These are phyloP conservation scores for Schizosaccharomyces lindneri DNA, from an alignment of 805 yeast genomes.

Conservation along the genomic window DNA sequence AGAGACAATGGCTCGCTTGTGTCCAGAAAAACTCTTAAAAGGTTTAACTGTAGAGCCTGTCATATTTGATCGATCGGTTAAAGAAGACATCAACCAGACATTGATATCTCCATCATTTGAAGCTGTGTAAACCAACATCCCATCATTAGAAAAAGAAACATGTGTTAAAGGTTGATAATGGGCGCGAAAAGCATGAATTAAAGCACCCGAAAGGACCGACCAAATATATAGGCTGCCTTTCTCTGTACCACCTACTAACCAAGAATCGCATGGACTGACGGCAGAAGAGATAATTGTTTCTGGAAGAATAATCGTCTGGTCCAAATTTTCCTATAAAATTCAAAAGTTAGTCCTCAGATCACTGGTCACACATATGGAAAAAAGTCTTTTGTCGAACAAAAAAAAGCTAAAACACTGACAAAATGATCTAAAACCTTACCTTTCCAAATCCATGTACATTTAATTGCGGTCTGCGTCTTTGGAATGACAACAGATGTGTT, in stretches of 20 bases:
- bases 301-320: conserved; percentile 50
- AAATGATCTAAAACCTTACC: not conserved
- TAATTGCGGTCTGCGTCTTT: not conserved
- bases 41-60: not conserved
- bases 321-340: not conserved
- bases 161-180: conserved; percentile 58
- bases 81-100: conserved; percentile 26
- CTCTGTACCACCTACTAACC: conserved; percentile 41
- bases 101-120: conserved; percentile 63
- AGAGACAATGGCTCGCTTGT: conserved; percentile 2
- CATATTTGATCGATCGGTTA: not conserved
- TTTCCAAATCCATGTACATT: not conserved
- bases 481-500: not conserved
- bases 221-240: conserved; percentile 58
- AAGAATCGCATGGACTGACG: conserved; percentile 18
- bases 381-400: too few species aligned
- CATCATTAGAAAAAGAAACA: conserved; percentile 34
- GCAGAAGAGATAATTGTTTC: conserved; percentile 43
- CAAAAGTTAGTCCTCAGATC: not conserved
- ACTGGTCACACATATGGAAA: not conserved
- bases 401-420: not conserved
- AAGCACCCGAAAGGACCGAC: conserved; percentile 49
- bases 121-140: conserved; percentile 40
- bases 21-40: not conserved
- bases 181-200: conserved; percentile 46